These are phyloP conservation scores for Peronosclerospora sorghi DNA, from an alignment of 352 stramenopile species.

Conservation along the genomic window DNA sequence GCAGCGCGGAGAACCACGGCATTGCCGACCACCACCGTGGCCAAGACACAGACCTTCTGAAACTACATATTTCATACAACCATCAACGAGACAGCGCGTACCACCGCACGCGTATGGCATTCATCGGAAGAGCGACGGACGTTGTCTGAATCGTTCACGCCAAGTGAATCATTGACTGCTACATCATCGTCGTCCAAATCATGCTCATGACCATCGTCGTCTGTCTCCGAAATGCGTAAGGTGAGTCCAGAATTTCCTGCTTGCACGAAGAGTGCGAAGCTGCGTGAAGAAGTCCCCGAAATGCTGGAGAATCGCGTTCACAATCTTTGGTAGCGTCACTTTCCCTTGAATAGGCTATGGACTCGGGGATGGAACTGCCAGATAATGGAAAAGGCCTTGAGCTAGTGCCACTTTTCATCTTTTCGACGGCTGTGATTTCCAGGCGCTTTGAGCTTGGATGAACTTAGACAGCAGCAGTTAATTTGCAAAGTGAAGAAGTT, in stretches of 20 bases:
- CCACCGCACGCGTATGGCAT: constrained; percentile 45
- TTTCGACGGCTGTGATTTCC: background rate
- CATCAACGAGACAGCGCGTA: constrained; percentile 36
- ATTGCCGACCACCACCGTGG: constrained; percentile 49
- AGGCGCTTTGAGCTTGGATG: background rate
- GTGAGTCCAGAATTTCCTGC: constrained; percentile 5
- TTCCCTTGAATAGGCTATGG: background rate
- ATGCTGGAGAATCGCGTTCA: constrained; percentile 9
- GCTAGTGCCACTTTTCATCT: constrained; percentile 4
- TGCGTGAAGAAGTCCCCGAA: constrained; percentile 16
- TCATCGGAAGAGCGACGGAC: constrained; percentile 16
- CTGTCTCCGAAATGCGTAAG: constrained; percentile 14
- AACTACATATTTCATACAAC: constrained; percentile 56
- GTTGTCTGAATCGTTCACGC: background rate
- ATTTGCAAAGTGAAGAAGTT: constrained; percentile 11
- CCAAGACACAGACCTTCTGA: constrained; percentile 51
- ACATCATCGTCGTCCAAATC: constrained; percentile 9
- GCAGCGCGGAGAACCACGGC: constrained; percentile 25
- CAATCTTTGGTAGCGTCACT: background rate
- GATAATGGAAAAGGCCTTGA: background rate
- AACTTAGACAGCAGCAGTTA: constrained; percentile 2
- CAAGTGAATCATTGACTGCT: constrained; percentile 3
- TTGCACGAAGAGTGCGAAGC: constrained; percentile 8
- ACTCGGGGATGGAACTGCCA: background rate
- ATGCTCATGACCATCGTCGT: constrained; percentile 13